These are phyloP conservation scores for Hypoxylon fragiforme DNA, from an alignment of 495 filamentous ascomycete genomes.

Conservation along the genomic window DNA sequence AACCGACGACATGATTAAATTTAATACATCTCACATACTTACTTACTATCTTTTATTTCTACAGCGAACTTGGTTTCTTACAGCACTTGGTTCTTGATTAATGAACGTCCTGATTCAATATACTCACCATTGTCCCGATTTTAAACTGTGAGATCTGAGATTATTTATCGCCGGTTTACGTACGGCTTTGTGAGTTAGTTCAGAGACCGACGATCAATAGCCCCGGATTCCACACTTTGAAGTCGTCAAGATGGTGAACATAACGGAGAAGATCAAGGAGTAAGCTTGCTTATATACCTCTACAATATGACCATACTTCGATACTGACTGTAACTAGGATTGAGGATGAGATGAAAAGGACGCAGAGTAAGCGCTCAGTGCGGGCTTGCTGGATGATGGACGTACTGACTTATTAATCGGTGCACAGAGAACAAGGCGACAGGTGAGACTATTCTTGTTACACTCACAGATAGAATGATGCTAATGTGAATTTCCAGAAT, in stretches of 20 bases:
- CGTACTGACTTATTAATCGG: constrained; percentile 32
- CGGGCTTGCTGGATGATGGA: constrained; percentile 5
- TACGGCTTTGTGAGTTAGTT: too few species aligned
- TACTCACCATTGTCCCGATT: neutral
- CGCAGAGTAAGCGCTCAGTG: constrained; percentile 73
- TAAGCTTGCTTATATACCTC: constrained; percentile 48
- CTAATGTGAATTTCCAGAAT: constrained; percentile 63
- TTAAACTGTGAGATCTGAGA: neutral
- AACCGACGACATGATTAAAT: neutral
- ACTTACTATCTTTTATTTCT: neutral
- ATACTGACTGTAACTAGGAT: constrained; percentile 65
- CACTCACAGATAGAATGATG: neutral
- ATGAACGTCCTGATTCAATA: too few species aligned
- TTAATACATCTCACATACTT: neutral
- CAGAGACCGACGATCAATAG: neutral
- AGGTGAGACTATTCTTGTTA: constrained; percentile 57
- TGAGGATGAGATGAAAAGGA: constrained; percentile 98
- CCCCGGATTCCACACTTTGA: constrained; percentile 8
- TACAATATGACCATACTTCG: neutral
- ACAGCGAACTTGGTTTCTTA: neutral
- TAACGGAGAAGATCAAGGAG: constrained; percentile 99
- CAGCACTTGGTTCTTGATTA: too few species aligned
- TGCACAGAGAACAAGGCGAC: constrained; percentile 95
- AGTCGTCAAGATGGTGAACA: constrained; percentile 90
- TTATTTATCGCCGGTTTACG: neutral